Evolutionary conservation across 2,329 filamentous ascomycete genomes (phyloP), one percentile per base, ranked within the genome.

Genomic region (Dothistroma septosporum): DNA sequence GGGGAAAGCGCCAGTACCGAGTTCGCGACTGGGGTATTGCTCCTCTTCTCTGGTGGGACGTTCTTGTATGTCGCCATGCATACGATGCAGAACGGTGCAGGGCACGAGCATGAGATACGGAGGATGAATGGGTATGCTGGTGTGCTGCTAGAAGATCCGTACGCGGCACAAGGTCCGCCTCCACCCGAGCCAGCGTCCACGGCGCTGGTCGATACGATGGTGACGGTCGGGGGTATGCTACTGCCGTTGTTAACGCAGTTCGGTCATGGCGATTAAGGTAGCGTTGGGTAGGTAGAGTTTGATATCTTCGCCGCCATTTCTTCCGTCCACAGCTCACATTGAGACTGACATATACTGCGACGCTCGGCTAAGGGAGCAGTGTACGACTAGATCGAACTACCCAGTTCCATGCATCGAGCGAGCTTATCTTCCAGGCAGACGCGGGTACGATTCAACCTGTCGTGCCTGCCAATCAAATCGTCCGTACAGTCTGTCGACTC

Each of bases 1-100:
- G 82, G 80, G 57, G 84, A 87, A 55, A 83, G 85, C 33, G 60
- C 65, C 53, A 80, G 82, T 21, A 86, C 90, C 59, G 85, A 87
- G 69, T 97, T 91, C 87, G 92, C 90, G 80, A 97, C 93, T 0
- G 94, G 94, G 24, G 91, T 96, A 81, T 79, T 97, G 48, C 79
- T 99, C 9, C 79, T 97, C n/a, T 99, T 99, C 73, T 96, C 91
- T 0, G 94, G 89, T 0, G 94, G 94, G 16, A 99, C 94, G 0
- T 99, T 99, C 73, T 77, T 99, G 88, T 97, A 97, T 72, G 94
- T 99, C 48, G 94, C 94, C 0, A 97, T 97, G 92, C 94, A 99
- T 73, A 92, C 92, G 0, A 96, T 97, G 91, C 90, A 95, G 73
- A 85, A 87, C 22, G 66, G 66, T 21, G 68, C 72, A 8, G 52